Evolutionary conservation across 768 basidiomycete species (phyloP), one percentile per base, ranked within the genome.

Genomic region (Collybia nuda): DNA sequence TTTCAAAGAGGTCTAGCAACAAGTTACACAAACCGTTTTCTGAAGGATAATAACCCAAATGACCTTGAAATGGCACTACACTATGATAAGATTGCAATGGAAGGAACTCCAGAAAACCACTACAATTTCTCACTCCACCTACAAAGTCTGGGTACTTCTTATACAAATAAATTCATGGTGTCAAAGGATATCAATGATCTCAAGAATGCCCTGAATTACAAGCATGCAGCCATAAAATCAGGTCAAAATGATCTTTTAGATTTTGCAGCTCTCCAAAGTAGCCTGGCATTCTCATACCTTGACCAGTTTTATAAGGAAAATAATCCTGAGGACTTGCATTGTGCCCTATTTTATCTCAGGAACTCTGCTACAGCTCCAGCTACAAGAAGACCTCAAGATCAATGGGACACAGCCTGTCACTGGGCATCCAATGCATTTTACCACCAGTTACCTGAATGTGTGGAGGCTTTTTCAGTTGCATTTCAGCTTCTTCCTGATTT

Each of bases 371-470:
- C 41, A 28, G 26, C 52, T 45, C 46, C 41, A 54, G 12, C 52
- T 26, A 50, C 38, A 41, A 54, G 56, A 52, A 47, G 23, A 26
- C 40, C 40, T 17, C 40, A 41, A 41, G 21, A 21, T 18, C 40
- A 22, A 15, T 41, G 40, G 40, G 15, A 41, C 15, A 22, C 40
- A 18, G 40, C 40, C 40, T 22, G 8, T 21, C 21, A 26, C 6
- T 41, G 40, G 40, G 40, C 40, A 22, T 22, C 9, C 12, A 41
- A 41, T 41, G 40, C 40, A 8, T 41, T 9, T 15, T 26, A 41
- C 40, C 9, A 41, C 6, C 40, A 22, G 11, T 26, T 41, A 2
- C 40, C 40, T 9, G 15, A 41, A 17, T 41, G 40, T 26, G 24
- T 41, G 11, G 40, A 41, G 12, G 40, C 40, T 15, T 41, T 41